These are phyloP conservation scores for Yarrowia yakushimensis DNA, from an alignment of 805 yeast species.

Conservation along the genomic window DNA sequence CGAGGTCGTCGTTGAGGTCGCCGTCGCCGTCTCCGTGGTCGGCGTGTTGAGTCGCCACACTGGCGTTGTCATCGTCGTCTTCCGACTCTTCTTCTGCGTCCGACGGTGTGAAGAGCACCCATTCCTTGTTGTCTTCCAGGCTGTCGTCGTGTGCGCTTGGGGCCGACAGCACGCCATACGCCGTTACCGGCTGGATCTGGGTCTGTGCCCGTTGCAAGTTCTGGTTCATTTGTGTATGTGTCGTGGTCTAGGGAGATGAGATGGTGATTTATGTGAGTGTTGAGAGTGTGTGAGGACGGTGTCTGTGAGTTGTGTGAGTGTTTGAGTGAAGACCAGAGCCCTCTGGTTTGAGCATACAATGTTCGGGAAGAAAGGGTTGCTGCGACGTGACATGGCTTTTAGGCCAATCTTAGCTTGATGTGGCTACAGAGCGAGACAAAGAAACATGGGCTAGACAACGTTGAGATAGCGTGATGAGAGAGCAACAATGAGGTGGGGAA, in stretches of 20 bases:
- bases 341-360: too few relatives aligned
- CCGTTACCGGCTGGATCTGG: conserved; percentile 20
- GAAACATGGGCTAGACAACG: conserved; percentile 16
- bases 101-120: conserved; percentile 42
- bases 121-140: conserved; percentile 34
- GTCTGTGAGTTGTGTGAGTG: neutral
- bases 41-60: conserved; percentile 25
- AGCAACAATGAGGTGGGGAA: neutral
- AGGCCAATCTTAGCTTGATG: conserved; percentile 20
- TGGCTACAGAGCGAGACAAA: conserved; percentile 18
- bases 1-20: conserved; percentile 14
- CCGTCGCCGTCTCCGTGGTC: conserved; percentile 10
- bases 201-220: conserved; percentile 14
- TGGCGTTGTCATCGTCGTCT: conserved; percentile 24
- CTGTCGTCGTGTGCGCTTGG: conserved; percentile 1
- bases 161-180: conserved; percentile 3
- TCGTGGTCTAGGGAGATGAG: neutral
- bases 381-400: conserved; percentile 21
- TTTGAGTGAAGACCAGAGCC: neutral
- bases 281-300: neutral
- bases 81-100: conserved; percentile 28
- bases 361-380: too few relatives aligned
- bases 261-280: neutral
- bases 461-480: conserved; percentile 16
- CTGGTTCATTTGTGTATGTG: neutral